Base-by-base conservation (phyloP, 2,329 filamentous ascomycete species). In the Alternaria solani region DNA sequence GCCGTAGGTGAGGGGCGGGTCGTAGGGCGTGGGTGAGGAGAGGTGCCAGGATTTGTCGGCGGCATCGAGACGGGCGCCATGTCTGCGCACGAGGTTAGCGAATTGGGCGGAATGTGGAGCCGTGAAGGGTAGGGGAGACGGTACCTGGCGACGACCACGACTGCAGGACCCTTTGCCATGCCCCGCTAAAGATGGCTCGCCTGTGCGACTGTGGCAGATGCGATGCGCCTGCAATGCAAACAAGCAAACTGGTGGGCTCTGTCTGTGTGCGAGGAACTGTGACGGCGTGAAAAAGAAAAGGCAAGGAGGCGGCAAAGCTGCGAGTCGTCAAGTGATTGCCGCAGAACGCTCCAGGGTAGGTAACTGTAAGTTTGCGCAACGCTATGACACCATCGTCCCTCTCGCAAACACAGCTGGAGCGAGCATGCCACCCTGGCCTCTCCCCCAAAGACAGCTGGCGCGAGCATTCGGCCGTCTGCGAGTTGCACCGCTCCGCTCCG, bases 41-140 rank as follows among this genome's bases (percentile, higher is more conserved):
- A 97, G 86, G 78, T 97, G 93, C 95, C 95, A 99, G 78, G 92
- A 88, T 77, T 94, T 93, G 84, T 99, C 94, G 63, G 94, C 93
- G 57, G 93, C 93, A 78, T 99, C 95, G 59, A 99, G 89, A 68
- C 95, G 91, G 71, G 94, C 92, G 74, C 95, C 95, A 79, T 99
- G 95, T 80, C 95, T 89, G 61, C 46, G 18, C 18, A 30, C 9
- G 46, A 28, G 51, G 48, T 70, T 52, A 73, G 69, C 58, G 56
- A 63, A 42, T 30, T 16, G 11, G 34, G 36, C 51, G 62, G 57
- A 44, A 53, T 32, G 32, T 34, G 49, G 44, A 55, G 58, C 34
- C 38, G 54, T 55, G 32, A 38, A 20, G 36, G 42, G 42, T 26
- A 41, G 55, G 46, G 32, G 49, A 60, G 44, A 63, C 75, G 41